Base-by-base conservation (phyloP, 352 stramenopile species). In the Phytophthora hibernalis region DNA sequence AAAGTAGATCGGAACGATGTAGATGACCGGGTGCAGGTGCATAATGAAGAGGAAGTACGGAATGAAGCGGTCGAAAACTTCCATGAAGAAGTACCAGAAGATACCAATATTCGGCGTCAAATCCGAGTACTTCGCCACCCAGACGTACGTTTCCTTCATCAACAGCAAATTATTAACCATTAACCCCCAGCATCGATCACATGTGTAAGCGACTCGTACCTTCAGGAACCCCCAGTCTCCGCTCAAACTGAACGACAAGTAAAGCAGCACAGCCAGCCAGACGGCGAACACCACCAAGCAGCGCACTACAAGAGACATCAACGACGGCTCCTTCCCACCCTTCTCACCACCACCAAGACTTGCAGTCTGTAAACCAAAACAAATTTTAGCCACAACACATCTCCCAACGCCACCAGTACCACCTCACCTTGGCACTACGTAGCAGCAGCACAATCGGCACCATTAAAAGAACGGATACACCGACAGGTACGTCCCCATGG, bases 61-160 rank as follows among this genome's bases (percentile, higher is more conserved):
- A 49, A 90, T 90, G 54, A 96, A 96, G 18, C 87, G 85, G 61
- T 96, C 85, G 51, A 96, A 96, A 1, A 96, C 76, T 61, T 96
- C 87, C 66, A 91, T 96, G 61, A 96, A 94, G 59, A 96, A 94
- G 52, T 96, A 96, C 87, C 87, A 96, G 65, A 96, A 96, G 59
- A 94, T 84, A 33, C 87, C 87, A 21, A 96, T 79, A 45, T 94
- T 93, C 8, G 85, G 85, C 1, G 87, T 94, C 82, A 96, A 68
- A 57, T 94, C 87, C 42, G 81, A 91, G 50, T 93, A 96, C 33
- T 75, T 78, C 1, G 80, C 80, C 24, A 94, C 76, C 87, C 87
- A 96, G 42, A 91, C 54, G 59, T 96, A 96, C 2, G 87, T 94
- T 65, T 91, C 78, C 82, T 92, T 47, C 26, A 61, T 33, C 43